Percentiles rank a stretch among this genome's conserved stretches.
phyloP scores from a whole-genome alignment of 2,329 filamentous ascomycete species.

The Penicillium verrucosum region DNA sequence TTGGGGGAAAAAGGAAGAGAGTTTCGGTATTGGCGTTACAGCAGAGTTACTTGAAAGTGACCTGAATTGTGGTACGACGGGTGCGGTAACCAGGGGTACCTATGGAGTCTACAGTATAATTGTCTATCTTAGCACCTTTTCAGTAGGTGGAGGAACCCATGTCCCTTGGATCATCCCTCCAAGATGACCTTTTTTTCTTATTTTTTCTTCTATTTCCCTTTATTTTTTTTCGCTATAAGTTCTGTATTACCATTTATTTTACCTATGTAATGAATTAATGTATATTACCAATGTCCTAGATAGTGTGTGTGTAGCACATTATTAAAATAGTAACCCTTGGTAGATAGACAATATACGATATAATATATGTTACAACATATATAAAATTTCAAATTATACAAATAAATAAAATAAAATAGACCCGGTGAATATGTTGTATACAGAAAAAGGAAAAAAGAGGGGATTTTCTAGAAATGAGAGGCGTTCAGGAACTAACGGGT shows the following conservation, averaged over 20 bases:
- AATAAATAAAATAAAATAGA: neutral
- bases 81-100: conserved; percentile 5
- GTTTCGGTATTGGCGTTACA: conserved; percentile 17
- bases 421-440: neutral
- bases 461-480: conserved; percentile 5
- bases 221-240: neutral
- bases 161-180: conserved; percentile 20
- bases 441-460: neutral
- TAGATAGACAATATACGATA: neutral
- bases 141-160: conserved; percentile 17
- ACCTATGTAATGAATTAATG: neutral
- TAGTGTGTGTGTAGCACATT: neutral
- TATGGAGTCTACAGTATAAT: conserved; percentile 1
- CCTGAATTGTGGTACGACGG: neutral
- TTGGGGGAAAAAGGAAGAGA: conserved; percentile 9
- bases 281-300: neutral
- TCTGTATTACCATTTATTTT: neutral
- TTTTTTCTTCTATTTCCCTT: neutral
- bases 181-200: neutral
- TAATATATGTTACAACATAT: neutral
- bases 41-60: conserved; percentile 7
- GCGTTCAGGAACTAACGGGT: conserved; percentile 13
- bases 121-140: conserved; percentile 23
- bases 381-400: neutral
- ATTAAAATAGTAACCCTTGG: neutral